These are phyloP conservation scores for Fusarium redolens DNA, from an alignment of 2,329 filamentous ascomycete species.

Conservation along the genomic window DNA sequence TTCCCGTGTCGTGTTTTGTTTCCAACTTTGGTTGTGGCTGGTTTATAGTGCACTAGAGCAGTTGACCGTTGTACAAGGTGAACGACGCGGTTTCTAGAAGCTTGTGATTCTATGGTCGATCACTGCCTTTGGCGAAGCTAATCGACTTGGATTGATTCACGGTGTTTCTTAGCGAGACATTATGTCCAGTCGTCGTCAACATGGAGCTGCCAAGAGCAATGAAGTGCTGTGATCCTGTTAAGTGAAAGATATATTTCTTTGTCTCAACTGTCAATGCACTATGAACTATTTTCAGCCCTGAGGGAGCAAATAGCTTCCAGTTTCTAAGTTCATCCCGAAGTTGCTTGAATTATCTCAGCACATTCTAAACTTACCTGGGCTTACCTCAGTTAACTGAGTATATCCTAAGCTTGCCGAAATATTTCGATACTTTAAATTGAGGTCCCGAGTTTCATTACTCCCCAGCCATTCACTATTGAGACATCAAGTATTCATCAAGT, in stretches of 20 bases:
- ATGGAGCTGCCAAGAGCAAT: not conserved
- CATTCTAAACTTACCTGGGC: not conserved
- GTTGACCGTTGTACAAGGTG: conserved; percentile 14
- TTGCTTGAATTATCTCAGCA: not conserved
- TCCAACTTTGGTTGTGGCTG: conserved; percentile 7
- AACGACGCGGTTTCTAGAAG: conserved; percentile 20
- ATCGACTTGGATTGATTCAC: not conserved
- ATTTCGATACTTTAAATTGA: rapidly evolving
- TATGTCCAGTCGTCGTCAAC: not conserved
- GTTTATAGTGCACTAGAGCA: conserved; percentile 3
- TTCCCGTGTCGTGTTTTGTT: not conserved
- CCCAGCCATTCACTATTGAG: not conserved
- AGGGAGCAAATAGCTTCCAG: not conserved
- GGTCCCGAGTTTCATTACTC: rapidly evolving
- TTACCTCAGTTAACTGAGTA: not conserved
- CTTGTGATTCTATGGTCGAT: conserved; percentile 13
- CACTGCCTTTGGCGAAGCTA: not conserved
- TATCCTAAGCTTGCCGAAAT: not conserved
- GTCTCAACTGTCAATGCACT: not conserved
- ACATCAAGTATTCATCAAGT: not conserved
- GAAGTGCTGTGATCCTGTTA: not conserved
- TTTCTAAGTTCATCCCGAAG: not conserved
- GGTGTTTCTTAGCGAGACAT: not conserved
- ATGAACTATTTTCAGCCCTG: too few species aligned
- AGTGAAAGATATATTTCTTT: not conserved